Evolutionary conservation across 2,329 filamentous ascomycete genomes (phyloP), one percentile per base, ranked within the genome.

Genomic region (Elsinoe batatas): DNA sequence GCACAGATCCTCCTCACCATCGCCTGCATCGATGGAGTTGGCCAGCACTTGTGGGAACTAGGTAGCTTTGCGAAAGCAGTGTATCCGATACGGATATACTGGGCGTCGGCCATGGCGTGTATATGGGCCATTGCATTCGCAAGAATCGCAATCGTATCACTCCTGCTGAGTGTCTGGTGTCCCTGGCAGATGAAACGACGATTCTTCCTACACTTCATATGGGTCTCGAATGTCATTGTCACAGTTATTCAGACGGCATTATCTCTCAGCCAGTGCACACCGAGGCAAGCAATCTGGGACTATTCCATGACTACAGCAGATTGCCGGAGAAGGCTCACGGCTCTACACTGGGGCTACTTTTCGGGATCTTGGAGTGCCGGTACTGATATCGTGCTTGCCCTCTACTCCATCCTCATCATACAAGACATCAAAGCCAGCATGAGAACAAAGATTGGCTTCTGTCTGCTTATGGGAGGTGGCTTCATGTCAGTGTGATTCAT

Each of bases 391-490:
- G 26, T 59, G 2, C 58, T 65, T 1, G 63, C 65, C 1, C n/a
- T 64, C 36, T 65, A 64, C 33, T 65, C 64, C 0, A 57, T 64
- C 3, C 26, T 61, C 6, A 61, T 67, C 26, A 61, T 65, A 30
- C 61, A 59, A 57, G 60, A 59, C 2, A 59, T 67, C 20, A 62
- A 62, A 38, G 49, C 60, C 33, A 57, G 62, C 20, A 36, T 57
- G 2, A 36, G 54, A 13, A 61, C 61, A 3, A 64, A 63, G 51
- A 53, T 65, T 13, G 65, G 63, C 5, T 61, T 67, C 18, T 65
- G 63, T 47, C 22, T 58, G 2, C 56, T 67, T 30, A 67, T 67
- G 64, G 64, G 63, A 11, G 44, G 64, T 17, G 65, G 64, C 10
- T 42, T 57, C 20, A 40, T 57, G 56, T 57, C 5, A 57, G 56